Evolutionary conservation across 345 rosid genomes (phyloP), one percentile per base, ranked within the genome.

Genomic region (Moricandia arvensis): DNA sequence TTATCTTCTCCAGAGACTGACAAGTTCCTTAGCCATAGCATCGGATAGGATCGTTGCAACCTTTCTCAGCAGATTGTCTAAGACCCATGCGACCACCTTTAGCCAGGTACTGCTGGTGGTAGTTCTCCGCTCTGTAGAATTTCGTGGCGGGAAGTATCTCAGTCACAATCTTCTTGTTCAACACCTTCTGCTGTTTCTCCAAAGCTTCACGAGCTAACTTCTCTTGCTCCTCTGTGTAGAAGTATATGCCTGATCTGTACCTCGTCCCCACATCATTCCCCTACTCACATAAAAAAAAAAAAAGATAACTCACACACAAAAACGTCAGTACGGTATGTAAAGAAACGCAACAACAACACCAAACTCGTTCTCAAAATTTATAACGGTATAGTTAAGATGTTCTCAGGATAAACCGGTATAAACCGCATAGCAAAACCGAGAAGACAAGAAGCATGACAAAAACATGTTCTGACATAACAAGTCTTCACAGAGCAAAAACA

Each of bases 211-310:
- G 75, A 26, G 93, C 93, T 7, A 86, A 16, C 29, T 67, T 59
- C 59, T 79, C 92, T 80, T 90, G 93, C 3, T 53, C 63, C 17
- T 81, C 88, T 11, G 77, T 86, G 90, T 90, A 90, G 73, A 80
- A 81, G 83, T 89, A 95, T 68, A 92, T 90, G 26, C 99, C 99
- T 6, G 97, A 95, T 61, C 97, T 80, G 66, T 89, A 94, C 71
- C 90, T 97, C 4, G 93, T 29, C 29, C 97, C 98, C 61, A 87
- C 95, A 71, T 91, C 97, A 24, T 75, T 85, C 3, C 96, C 93
- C 93, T 93, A 74, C 31, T 47, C 75, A 47, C 1, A 24, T 31
- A 34, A 65, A 49, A 1, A 41, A 29, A 41, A 54, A 4, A 11
- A 9, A 4, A 3, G 9, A 11, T 1, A 71, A 59, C 24, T 35